Evolutionary conservation across 1,139 yeast species (phyloP), one percentile per base, ranked within the genome.

Genomic region (Yamadazyma sp.): DNA sequence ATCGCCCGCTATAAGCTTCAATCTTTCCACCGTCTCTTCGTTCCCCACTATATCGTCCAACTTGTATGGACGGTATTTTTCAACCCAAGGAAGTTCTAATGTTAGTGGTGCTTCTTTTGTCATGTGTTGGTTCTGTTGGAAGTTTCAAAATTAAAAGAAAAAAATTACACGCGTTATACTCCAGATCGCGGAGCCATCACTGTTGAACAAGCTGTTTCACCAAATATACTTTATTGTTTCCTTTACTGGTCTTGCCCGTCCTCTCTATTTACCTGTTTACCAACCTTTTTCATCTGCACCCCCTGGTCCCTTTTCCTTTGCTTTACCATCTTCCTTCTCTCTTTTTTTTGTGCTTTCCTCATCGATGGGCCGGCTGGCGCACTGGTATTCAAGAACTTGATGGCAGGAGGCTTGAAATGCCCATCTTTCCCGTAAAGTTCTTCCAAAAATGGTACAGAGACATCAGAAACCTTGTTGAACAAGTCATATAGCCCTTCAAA

Each of bases 41-140:
- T 92, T 94, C 9, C 98, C 98, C 6, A 92, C 98, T 17, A 94
- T 84, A 55, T 92, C 98, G 33, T 79, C 79, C 26, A 92, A 69
- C 27, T 69, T 63, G 36, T 76, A 73, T 0, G 98, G 98, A 45
- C 98, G 80, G 59, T 92, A 92, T 57, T 92, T 92, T 55, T 92
- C 98, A 14, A 92, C 98, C 98, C 96, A 72, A 5, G 77, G 77
- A 30, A 72, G 64, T 44, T 71, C 75, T 35, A 72, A 55, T 9
- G 57, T 49, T 54, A 16, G 41, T 27, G 12, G 36, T 10, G 20
- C 27, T 25, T 46, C 49, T 36, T 44, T 44, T 4, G 47, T 42
- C 49, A 46, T 46, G 30, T 6, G 10, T 25, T 18, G 14, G n/a
- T 9, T 12, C n/a, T n/a, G n/a, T 14, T 12, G 17, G 3, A 17